Conservation (phyloP, 1,284 basidiomycete genomes). For the Ganoderma meredithae region DNA sequence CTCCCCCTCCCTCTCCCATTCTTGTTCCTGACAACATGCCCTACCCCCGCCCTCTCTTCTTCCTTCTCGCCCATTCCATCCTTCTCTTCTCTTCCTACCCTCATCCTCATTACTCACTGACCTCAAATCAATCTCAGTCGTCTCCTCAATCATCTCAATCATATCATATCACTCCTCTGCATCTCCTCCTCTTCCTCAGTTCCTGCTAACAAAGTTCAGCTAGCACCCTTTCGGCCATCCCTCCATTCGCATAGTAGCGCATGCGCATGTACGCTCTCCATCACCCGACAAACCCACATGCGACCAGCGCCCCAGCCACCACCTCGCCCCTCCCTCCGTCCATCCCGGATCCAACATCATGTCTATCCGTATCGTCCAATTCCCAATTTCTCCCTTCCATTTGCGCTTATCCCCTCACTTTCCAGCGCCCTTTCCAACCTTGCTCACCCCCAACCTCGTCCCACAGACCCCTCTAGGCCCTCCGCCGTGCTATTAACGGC, state of each 20-base stretch:
- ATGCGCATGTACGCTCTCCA: background rate
- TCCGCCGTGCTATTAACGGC: background rate
- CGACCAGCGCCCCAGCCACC: background rate
- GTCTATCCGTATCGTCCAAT: background rate
- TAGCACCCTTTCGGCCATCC: background rate
- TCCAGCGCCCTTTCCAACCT: background rate
- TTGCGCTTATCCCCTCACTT: background rate
- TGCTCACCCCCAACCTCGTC: slow-evolving; percentile 1
- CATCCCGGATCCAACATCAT: background rate
- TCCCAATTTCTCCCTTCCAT: background rate
- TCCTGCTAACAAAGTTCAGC: background rate
- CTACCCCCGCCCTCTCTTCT: background rate
- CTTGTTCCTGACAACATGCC: background rate
- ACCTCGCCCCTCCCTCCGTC: background rate
- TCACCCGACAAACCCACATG: background rate
- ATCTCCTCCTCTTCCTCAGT: background rate
- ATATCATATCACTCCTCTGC: background rate
- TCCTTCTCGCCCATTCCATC: background rate
- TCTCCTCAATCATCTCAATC: background rate
- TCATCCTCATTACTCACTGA: background rate
- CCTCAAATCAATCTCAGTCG: background rate
- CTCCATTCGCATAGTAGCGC: background rate
- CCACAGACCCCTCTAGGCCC: background rate
- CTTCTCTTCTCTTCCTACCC: background rate
- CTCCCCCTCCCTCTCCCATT: background rate